Percentiles rank a stretch among this genome's conserved stretches.
Conservation (phyloP, 805 yeast species). For the Myxozyma kluyveri region DNA sequence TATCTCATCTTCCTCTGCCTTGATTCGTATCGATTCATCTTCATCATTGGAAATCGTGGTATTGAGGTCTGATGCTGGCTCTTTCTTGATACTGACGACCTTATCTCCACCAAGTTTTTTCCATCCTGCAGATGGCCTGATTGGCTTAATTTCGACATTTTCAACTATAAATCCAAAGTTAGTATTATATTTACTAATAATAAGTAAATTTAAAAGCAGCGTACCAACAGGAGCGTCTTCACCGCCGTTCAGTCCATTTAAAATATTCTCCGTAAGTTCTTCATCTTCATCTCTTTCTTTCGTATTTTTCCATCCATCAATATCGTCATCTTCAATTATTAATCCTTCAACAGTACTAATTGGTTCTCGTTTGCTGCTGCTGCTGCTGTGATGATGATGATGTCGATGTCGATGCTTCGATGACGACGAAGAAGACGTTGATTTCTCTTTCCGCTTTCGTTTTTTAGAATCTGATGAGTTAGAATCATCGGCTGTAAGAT, state of each 20-base stretch:
- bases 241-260: constrained; percentile 36
- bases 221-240: constrained; percentile 32
- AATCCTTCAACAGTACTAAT: constrained; percentile 15
- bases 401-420: background rate
- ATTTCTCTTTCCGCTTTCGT: constrained; percentile 25
- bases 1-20: background rate
- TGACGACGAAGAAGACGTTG: background rate
- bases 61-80: constrained; percentile 1
- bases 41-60: background rate
- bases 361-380: background rate
- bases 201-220: background rate
- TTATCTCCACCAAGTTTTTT: constrained; percentile 24
- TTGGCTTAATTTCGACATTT: constrained; percentile 1
- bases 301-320: constrained; percentile 11
- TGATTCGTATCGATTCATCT: background rate
- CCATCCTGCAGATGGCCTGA: constrained; percentile 30
- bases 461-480: constrained; percentile 25
- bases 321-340: constrained; percentile 32
- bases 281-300: constrained; percentile 25
- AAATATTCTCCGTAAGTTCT: background rate
- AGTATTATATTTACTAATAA: background rate
- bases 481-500: constrained; percentile 38
- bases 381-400: background rate
- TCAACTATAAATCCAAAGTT: constrained; percentile 9
- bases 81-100: background rate